Evolutionary conservation across 495 filamentous ascomycete genomes (phyloP).

Genomic region (Xylaria bambusicola): DNA sequence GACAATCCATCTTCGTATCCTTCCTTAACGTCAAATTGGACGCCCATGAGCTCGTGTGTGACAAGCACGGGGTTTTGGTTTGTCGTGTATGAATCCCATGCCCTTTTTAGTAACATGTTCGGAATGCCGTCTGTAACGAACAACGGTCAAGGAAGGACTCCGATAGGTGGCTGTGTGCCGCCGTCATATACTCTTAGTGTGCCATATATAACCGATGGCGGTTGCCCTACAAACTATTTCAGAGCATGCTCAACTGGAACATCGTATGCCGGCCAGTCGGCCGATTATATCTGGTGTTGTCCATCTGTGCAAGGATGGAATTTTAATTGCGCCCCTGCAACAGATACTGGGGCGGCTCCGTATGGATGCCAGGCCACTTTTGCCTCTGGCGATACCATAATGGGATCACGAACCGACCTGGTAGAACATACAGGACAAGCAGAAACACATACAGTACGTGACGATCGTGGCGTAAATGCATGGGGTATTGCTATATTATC

Average conservation of each 20-base stretch:
- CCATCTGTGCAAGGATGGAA: background rate
- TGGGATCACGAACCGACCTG: background rate
- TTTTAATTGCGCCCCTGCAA: constrained; percentile 6
- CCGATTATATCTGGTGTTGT: background rate
- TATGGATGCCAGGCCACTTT: constrained; percentile 1
- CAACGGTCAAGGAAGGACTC: background rate
- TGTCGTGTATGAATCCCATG: background rate
- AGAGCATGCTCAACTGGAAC: constrained; percentile 2
- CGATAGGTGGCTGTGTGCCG: constrained; percentile 3
- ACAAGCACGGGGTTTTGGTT: constrained; percentile 6
- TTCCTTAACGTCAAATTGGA: background rate
- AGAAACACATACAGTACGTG: background rate
- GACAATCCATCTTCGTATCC: background rate
- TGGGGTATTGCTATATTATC: constrained; percentile 8
- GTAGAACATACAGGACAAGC: background rate
- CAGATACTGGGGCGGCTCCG: background rate
- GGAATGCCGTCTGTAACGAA: constrained; percentile 3
- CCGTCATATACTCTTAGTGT: background rate
- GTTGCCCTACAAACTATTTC: background rate
- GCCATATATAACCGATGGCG: background rate
- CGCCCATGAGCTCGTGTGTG: background rate
- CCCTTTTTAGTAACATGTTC: constrained; percentile 3
- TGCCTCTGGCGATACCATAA: background rate
- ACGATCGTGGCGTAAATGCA: background rate
- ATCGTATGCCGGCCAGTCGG: background rate